These are phyloP conservation scores for Stromatinia cepivora DNA, from an alignment of 2,329 filamentous ascomycete genomes.

Conservation along the genomic window DNA sequence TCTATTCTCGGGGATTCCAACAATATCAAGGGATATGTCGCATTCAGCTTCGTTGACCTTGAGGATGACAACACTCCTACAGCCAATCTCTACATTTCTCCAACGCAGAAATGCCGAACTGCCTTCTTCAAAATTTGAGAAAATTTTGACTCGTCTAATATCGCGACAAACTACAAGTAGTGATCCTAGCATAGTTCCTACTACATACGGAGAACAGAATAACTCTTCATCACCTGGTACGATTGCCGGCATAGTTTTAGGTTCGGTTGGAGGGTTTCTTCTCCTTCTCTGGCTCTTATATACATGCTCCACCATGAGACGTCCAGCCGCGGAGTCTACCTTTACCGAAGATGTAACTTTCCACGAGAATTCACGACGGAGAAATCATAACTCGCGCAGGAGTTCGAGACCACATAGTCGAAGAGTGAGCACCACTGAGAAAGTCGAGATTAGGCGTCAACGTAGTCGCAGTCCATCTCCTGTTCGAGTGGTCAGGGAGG, in stretches of 20 bases:
- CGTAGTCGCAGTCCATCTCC: conserved; percentile 24
- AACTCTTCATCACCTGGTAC: conserved; percentile 55
- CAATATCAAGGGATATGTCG: neutral
- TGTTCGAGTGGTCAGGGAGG: conserved; percentile 33
- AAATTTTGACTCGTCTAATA: neutral
- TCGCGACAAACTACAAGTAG: conserved; percentile 3
- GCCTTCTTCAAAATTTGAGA: neutral
- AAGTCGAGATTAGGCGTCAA: conserved; percentile 36
- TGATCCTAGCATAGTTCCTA: conserved; percentile 52
- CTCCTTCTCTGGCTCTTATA: conserved; percentile 54
- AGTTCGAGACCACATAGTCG: conserved; percentile 25
- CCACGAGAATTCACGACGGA: conserved; percentile 26
- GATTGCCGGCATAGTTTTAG: conserved; percentile 60
- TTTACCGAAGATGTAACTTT: conserved; percentile 33
- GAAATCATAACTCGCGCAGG: conserved; percentile 26
- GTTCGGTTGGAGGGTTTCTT: conserved; percentile 54
- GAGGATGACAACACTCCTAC: conserved; percentile 1
- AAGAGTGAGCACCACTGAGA: conserved; percentile 32
- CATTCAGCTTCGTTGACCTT: neutral
- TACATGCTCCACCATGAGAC: conserved; percentile 35
- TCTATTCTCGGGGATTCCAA: neutral
- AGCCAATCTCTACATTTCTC: conserved; percentile 2
- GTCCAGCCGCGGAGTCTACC: conserved; percentile 10
- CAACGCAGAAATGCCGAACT: neutral
- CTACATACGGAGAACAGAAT: conserved; percentile 57